Evolutionary conservation across 2,329 filamentous ascomycete genomes (phyloP), one percentile per base, ranked within the genome.

Genomic region (Cladosporium sp.): DNA sequence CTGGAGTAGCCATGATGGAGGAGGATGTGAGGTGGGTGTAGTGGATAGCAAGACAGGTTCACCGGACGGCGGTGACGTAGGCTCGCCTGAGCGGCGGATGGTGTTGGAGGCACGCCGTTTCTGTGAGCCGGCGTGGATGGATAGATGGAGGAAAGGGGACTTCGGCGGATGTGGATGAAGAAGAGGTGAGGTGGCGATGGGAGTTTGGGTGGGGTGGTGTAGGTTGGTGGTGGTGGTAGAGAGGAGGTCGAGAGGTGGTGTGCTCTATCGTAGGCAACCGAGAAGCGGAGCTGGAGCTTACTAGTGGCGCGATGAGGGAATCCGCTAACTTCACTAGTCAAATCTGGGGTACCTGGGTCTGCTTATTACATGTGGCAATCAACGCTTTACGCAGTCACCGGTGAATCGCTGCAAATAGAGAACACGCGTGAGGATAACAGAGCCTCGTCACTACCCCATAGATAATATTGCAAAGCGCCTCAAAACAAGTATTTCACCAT

Each of bases 1-100:
- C 62, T 49, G 65, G 68, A 46, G 70, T 62, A 33, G 79, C 77
- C 78, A 81, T 81, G 73, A 69, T 77, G 55, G 58, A 33, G 55
- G 58, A 33, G 58, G 55, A 31, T 33, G 55, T 37, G 60, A 28
- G 35, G 58, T 40, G 28, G 23, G 40, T 46, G 52, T 55, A 16
- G 52, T 55, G 40, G 10, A 23, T 58, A 28, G 29, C 12, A 8
- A n/a, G 18, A 46, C 18, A 46, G 44, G 44, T 50, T 50, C 59
- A 52, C 59, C 28, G 44, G 49, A 31, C 31, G 40, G 62, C 55
- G 60, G 49, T 57, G 59, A 59, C 62, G 44, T 21, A 64, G 49
- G 44, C 33, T 65, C 29, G 55, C 44, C 29, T 52, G 21, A 37
- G 58, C 44, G 40, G 23, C 49, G 21, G 49, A 35, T 55, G 26